These are phyloP conservation scores for Podosphaera leucotricha DNA, from an alignment of 2,329 filamentous ascomycete species.

Conservation along the genomic window DNA sequence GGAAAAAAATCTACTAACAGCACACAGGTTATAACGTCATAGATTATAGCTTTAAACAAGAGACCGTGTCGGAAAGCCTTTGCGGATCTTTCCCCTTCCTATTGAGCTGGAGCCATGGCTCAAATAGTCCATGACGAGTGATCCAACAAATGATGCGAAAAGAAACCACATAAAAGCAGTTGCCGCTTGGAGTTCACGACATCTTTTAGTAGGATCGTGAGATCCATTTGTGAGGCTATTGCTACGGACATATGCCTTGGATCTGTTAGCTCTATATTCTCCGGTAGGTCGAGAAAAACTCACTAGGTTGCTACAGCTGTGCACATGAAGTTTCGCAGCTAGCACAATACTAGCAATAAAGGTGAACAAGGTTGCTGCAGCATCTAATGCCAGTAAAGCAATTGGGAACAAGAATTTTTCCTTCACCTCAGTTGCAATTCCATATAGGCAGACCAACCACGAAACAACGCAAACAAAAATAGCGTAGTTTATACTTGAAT, in stretches of 20 bases:
- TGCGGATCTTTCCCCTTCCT: constrained; percentile 17
- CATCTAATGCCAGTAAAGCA: constrained; percentile 31
- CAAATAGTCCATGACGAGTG: constrained; percentile 23
- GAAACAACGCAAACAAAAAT: constrained; percentile 47
- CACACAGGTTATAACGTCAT: neutral
- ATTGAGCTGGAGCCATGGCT: constrained; percentile 2
- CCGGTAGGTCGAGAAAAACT: constrained; percentile 10
- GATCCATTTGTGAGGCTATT: constrained; percentile 38
- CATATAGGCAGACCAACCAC: constrained; percentile 41
- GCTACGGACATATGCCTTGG: constrained; percentile 18
- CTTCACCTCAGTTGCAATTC: constrained; percentile 31
- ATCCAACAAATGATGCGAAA: constrained; percentile 35
- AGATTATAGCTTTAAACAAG: no score
- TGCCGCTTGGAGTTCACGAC: constrained; percentile 51
- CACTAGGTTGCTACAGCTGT: constrained; percentile 40
- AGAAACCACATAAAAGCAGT: constrained; percentile 63
- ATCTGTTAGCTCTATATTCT: neutral
- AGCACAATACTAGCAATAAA: constrained; percentile 48
- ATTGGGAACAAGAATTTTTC: constrained; percentile 26
- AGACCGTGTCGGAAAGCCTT: constrained; percentile 26
- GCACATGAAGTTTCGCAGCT: constrained; percentile 41
- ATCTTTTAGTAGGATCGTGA: constrained; percentile 34
- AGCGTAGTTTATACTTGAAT: constrained; percentile 30
- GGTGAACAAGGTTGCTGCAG: constrained; percentile 35
- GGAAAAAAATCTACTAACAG: neutral